Conservation (phyloP, 768 basidiomycete genomes). For the Cystofilobasidium bisporidii region DNA sequence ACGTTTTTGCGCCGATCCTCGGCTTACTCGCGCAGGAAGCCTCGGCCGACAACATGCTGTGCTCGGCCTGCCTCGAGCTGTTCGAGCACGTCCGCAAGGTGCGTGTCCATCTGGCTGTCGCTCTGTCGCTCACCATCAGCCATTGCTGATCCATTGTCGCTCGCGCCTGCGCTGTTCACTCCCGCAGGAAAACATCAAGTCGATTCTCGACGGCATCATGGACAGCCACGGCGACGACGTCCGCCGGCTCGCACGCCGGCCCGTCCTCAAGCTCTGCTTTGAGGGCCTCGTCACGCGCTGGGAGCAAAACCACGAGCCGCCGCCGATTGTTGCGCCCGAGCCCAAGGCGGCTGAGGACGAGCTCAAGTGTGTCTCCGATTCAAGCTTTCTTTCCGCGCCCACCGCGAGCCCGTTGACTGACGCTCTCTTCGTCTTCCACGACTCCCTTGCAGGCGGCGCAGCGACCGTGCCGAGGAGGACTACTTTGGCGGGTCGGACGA, state of each 20-base stretch:
- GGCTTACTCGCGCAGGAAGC: conserved; percentile 58
- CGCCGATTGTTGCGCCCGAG: conserved; percentile 31
- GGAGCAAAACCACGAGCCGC: conserved; percentile 79
- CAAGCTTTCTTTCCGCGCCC: neutral
- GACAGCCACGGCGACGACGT: conserved; percentile 59
- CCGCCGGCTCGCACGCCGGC: conserved; percentile 54
- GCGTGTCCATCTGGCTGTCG: too few species aligned
- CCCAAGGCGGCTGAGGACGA: conserved; percentile 52
- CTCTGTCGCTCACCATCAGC: too few species aligned
- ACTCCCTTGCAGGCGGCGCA: conserved; percentile 32
- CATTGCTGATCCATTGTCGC: neutral
- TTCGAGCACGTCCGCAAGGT: conserved; percentile 87
- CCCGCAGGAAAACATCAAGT: conserved; percentile 72
- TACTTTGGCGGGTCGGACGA: conserved; percentile 89
- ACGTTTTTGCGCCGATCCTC: conserved; percentile 71
- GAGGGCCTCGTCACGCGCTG: conserved; percentile 43
- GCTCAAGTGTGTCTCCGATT: conserved; percentile 43
- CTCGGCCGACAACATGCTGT: conserved; percentile 77
- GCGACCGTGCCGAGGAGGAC: conserved; percentile 62
- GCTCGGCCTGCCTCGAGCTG: conserved; percentile 89
- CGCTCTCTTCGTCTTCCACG: neutral
- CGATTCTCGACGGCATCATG: conserved; percentile 74
- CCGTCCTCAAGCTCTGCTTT: conserved; percentile 51
- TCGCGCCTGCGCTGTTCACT: neutral
- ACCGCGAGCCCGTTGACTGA: neutral